phyloP scores from a whole-genome alignment of 345 rosid species.

The Syzygium grande region DNA sequence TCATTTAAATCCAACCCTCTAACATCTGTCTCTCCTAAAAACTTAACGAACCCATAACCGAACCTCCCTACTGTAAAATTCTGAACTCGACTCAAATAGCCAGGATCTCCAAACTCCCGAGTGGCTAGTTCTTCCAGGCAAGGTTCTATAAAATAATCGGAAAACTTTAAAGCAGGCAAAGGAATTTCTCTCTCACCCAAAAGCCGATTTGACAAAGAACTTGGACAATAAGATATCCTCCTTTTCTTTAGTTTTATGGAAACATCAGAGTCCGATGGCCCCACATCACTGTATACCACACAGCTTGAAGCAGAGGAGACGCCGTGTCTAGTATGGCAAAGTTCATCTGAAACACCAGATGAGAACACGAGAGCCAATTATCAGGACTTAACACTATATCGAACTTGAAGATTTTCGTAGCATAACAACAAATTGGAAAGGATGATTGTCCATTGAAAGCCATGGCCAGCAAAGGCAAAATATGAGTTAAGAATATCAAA shows the following conservation, averaged over 20 bases:
- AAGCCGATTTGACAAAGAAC: neutral
- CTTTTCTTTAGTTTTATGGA: slow-evolving; percentile 36
- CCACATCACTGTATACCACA: slow-evolving; percentile 6
- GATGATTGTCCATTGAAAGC: neutral
- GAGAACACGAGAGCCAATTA: neutral
- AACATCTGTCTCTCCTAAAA: slow-evolving; percentile 73
- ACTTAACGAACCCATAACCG: slow-evolving; percentile 69
- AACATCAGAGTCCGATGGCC: neutral
- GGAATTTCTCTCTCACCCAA: slow-evolving; percentile 18
- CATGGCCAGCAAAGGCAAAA: neutral
- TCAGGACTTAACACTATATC: neutral
- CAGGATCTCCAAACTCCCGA: slow-evolving; percentile 47
- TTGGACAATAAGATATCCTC: slow-evolving; percentile 17
- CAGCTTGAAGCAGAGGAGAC: neutral
- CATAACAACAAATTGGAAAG: neutral
- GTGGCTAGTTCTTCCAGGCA: slow-evolving; percentile 45
- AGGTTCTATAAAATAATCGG: slow-evolving; percentile 67
- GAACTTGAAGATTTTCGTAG: neutral
- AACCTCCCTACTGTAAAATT: slow-evolving; percentile 69
- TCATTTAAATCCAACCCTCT: slow-evolving; percentile 57
- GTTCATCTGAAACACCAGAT: neutral
- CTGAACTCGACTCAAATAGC: slow-evolving; percentile 60
- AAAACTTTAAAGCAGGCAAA: slow-evolving; percentile 41
- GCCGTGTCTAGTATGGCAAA: neutral
- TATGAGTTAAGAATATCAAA: neutral